phyloP scores from a whole-genome alignment of 2,329 filamentous ascomycete species.

The Plenodomus biglobosus region DNA sequence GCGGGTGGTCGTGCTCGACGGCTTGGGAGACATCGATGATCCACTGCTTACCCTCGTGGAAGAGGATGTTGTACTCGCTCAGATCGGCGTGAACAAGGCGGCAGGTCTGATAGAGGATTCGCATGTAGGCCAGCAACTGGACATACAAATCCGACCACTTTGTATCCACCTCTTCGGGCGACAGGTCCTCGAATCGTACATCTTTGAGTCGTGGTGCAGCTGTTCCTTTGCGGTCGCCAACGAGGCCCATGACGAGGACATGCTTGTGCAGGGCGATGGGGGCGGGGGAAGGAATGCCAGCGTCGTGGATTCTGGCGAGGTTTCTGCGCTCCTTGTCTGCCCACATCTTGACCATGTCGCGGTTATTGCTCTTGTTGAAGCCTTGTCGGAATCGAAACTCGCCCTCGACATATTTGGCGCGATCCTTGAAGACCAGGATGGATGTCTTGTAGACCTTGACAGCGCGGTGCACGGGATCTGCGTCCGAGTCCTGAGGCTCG shows the following conservation, averaged over 20 bases:
- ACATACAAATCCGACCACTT: conserved; percentile 80
- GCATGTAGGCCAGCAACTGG: conserved; percentile 85
- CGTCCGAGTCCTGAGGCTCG: conserved; percentile 52
- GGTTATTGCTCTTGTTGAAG: conserved; percentile 91
- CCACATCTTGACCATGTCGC: conserved; percentile 98
- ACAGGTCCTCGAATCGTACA: conserved; percentile 70
- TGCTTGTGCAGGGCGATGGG: conserved; percentile 89
- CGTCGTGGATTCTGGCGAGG: conserved; percentile 76
- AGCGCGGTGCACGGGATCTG: conserved; percentile 67
- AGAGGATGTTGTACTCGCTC: conserved; percentile 97
- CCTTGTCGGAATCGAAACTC: conserved; percentile 90
- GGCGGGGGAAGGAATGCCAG: conserved; percentile 87
- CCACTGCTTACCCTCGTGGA: conserved; percentile 78
- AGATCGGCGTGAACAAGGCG: conserved; percentile 92
- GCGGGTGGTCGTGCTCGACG: conserved; percentile 94
- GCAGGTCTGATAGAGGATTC: conserved; percentile 89
- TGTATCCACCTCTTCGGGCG: conserved; percentile 56
- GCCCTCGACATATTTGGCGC: conserved; percentile 92
- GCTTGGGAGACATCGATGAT: conserved; percentile 98
- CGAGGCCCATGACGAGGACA: conserved; percentile 90
- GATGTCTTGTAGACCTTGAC: conserved; percentile 99
- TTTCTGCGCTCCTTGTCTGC: conserved; percentile 99
- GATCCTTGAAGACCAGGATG: conserved; percentile 96
- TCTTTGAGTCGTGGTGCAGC: conserved; percentile 88
- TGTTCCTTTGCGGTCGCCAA: conserved; percentile 84